Evolutionary conservation across 345 rosid genomes (phyloP).

Genomic region (Fremontodendron californicum): DNA sequence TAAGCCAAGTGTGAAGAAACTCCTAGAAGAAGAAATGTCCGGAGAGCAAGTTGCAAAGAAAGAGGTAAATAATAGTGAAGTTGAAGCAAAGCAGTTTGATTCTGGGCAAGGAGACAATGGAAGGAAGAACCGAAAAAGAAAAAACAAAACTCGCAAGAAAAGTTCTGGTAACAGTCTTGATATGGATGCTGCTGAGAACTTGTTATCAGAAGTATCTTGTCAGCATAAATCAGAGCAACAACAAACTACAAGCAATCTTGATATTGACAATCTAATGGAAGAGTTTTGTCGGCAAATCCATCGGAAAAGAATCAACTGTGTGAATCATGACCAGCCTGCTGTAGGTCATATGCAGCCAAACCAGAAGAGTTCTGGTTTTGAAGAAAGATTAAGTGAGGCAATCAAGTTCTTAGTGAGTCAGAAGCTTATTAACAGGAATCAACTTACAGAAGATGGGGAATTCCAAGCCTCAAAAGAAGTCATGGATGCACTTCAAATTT

Average conservation of each 20-base stretch:
- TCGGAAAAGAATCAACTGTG: conserved; percentile 44
- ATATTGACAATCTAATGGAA: conserved; percentile 59
- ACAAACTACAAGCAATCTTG: conserved; percentile 35
- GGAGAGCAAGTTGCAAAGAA: conserved; percentile 37
- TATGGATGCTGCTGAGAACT: conserved; percentile 33
- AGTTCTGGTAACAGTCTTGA: conserved; percentile 45
- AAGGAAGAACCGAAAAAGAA: conserved; percentile 52
- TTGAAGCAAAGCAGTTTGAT: conserved; percentile 36
- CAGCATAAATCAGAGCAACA: conserved; percentile 28
- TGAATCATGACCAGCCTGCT: conserved; percentile 31
- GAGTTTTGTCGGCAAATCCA: conserved; percentile 61
- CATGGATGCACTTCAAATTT: conserved; percentile 71
- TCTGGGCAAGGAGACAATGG: conserved; percentile 41
- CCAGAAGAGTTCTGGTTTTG: conserved; percentile 40
- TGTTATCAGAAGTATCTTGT: conserved; percentile 27
- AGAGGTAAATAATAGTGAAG: conserved; percentile 38
- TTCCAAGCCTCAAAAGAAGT: conserved; percentile 58
- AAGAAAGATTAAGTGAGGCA: conserved; percentile 68
- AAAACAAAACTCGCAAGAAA: conserved; percentile 47
- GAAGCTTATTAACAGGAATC: conserved; percentile 52
- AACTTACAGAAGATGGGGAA: conserved; percentile 40
- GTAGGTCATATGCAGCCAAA: conserved; percentile 30
- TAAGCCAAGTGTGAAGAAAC: conserved; percentile 85
- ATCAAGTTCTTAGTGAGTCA: conserved; percentile 63
- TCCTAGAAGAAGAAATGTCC: conserved; percentile 86